Evolutionary conservation across 148 eudicot species (phyloP).

Genomic region (Rhododendron griersonianum): DNA sequence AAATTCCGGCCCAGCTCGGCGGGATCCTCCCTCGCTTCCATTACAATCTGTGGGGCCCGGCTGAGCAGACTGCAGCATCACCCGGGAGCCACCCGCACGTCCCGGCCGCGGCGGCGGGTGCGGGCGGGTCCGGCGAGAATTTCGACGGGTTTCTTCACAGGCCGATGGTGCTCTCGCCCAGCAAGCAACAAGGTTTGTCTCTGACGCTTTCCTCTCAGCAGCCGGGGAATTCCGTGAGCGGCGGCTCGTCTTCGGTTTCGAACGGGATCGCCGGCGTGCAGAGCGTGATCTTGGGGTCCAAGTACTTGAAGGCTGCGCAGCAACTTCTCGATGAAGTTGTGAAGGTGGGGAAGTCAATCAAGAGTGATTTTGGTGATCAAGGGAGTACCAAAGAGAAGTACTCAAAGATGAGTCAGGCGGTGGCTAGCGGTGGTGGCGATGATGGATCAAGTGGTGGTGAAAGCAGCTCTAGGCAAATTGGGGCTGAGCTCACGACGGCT

Average conservation of each 20-base stretch:
- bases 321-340: conserved; percentile 69
- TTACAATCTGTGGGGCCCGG: conserved; percentile 17
- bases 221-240: not conserved
- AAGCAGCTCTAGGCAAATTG: not conserved
- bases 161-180: conserved; percentile 24
- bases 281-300: conserved; percentile 42
- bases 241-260: conserved; percentile 23
- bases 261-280: conserved; percentile 21
- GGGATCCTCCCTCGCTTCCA: conserved; percentile 17
- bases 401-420: conserved; percentile 1
- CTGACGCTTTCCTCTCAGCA: conserved; percentile 43
- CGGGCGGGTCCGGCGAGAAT: conserved; percentile 16
- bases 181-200: conserved; percentile 36
- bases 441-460: conserved; percentile 7
- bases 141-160: not conserved
- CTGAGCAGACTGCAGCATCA: not conserved
- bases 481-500: conserved; percentile 44
- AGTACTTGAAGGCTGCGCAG: conserved; percentile 66
- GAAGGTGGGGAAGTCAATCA: conserved; percentile 42
- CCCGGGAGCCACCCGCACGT: not conserved
- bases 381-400: not conserved
- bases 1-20: conserved; percentile 12
- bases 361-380: conserved; percentile 8
- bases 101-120: conserved; percentile 8
- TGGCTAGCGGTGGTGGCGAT: not conserved